phyloP scores from a whole-genome alignment of 1,284 basidiomycete genomes.

The Dichomitus squalens region DNA sequence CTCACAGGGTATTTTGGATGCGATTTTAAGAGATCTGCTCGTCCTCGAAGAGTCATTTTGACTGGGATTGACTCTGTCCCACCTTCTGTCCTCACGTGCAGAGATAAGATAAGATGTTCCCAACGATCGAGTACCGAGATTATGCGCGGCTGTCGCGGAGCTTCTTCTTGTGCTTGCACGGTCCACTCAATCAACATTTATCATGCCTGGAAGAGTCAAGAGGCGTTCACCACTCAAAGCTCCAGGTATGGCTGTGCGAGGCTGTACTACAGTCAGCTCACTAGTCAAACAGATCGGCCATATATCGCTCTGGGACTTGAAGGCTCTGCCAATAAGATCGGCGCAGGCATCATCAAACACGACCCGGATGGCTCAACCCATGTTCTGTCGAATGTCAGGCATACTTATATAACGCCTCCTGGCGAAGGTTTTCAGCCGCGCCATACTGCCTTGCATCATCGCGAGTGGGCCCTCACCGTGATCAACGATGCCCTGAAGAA shows the following conservation, averaged over 20 bases:
- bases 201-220: constrained; percentile 20
- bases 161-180: constrained; percentile 1
- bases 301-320: constrained; percentile 86
- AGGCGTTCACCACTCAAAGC: constrained; percentile 35
- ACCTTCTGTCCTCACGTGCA: constrained; percentile 13
- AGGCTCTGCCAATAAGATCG: constrained; percentile 97
- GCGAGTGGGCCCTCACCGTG: constrained; percentile 88
- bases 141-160: neutral
- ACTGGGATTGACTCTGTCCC: constrained; percentile 20
- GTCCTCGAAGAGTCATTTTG: constrained; percentile 19
- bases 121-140: constrained; percentile 15
- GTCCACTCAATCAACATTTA: neutral
- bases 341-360: constrained; percentile 93
- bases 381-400: constrained; percentile 86
- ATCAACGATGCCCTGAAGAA: constrained; percentile 81
- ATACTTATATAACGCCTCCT: constrained; percentile 98
- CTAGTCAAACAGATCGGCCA: constrained; percentile 50
- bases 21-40: constrained; percentile 3
- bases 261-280: neutral
- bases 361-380: constrained; percentile 64
- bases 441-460: constrained; percentile 95
- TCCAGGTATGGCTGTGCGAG: constrained; percentile 21
- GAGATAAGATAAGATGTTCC: constrained; percentile 16
- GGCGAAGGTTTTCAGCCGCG: constrained; percentile 96
- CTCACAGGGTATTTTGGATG: too few species aligned